Evolutionary conservation across 108 stramenopile species (phyloP), one percentile per base, ranked within the genome.

Genomic region (Chaetoceros tenuissimus): DNA sequence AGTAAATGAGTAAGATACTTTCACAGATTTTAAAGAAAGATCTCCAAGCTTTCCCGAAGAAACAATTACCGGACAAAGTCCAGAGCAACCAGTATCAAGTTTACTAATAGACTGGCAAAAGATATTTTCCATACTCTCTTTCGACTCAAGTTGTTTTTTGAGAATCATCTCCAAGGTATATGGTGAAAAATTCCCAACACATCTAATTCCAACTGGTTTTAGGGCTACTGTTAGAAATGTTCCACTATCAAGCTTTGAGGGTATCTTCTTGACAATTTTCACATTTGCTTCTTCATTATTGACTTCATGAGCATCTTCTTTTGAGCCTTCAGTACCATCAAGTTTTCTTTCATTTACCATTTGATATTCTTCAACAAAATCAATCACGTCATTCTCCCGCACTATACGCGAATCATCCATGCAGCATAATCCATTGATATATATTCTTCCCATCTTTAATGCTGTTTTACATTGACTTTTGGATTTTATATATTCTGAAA

Each of bases 121-220:
- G 13, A 53, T 16, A 10, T 51, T 46, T 53, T 67, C 69, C 27
- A 71, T 18, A 29, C 62, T 57, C 7, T 8, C 48, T 19, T 51
- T 43, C 34, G 57, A 22, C 48, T 64, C 57, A 53, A 30, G 24
- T 55, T 63, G 25, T 56, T 67, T 63, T 53, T 68, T 52, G 31
- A 31, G 50, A 23, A 57, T 68, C 67, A 68, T 68, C 50, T 68
- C 55, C n/a, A 68, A 34, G 7, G 61, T 68, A 44, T 34, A 49
- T 24, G 61, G 34, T 30, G 62, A 40, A 47, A 68, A 76, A 0
- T 51, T 48, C 5, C 75, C 75, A 0, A 61, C 66, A 1, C 70
- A 78, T 46, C 83, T 46, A 31, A 79, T 69, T 16, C 78, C 77
- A 8, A 70, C 67, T 8, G 80, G 78, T 51, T 85, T 85, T 30